Evolutionary conservation across 1,139 yeast species (phyloP).

Genomic region (Sugiyamaella neomexicana): DNA sequence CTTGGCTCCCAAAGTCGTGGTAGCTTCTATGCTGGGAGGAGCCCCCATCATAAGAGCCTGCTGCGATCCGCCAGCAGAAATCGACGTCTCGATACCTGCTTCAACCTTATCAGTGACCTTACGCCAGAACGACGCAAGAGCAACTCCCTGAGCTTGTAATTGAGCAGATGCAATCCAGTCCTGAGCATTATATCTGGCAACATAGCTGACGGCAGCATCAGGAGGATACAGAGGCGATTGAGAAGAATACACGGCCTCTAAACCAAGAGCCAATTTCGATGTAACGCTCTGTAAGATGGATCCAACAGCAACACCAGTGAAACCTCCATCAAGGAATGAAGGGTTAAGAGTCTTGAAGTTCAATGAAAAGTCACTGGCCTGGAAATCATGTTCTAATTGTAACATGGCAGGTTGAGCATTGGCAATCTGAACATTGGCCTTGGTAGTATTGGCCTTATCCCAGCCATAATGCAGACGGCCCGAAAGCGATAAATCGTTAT

Average conservation of each 20-base stretch:
- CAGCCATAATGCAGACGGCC: constrained; percentile 94
- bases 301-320: constrained; percentile 89
- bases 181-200: constrained; percentile 83
- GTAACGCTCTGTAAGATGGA: constrained; percentile 88
- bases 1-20: constrained; percentile 93
- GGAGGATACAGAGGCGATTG: constrained; percentile 78
- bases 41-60: constrained; percentile 58
- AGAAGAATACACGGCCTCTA: constrained; percentile 87
- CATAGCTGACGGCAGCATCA: constrained; percentile 87
- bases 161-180: constrained; percentile 96
- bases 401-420: constrained; percentile 90
- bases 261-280: constrained; percentile 80
- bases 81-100: constrained; percentile 92
- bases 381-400: constrained; percentile 95
- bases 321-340: constrained; percentile 67
- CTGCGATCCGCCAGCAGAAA: constrained; percentile 79
- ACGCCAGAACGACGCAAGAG: constrained; percentile 91
- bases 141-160: constrained; percentile 88
- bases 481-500: constrained; percentile 78
- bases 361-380: constrained; percentile 82
- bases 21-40: constrained; percentile 83
- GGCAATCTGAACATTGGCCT: constrained; percentile 86
- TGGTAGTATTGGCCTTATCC: constrained; percentile 76
- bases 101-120: constrained; percentile 88
- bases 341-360: constrained; percentile 94